These are phyloP conservation scores for Neospora caninum DNA, from an alignment of 169 alveolate genomes.

Conservation along the genomic window DNA sequence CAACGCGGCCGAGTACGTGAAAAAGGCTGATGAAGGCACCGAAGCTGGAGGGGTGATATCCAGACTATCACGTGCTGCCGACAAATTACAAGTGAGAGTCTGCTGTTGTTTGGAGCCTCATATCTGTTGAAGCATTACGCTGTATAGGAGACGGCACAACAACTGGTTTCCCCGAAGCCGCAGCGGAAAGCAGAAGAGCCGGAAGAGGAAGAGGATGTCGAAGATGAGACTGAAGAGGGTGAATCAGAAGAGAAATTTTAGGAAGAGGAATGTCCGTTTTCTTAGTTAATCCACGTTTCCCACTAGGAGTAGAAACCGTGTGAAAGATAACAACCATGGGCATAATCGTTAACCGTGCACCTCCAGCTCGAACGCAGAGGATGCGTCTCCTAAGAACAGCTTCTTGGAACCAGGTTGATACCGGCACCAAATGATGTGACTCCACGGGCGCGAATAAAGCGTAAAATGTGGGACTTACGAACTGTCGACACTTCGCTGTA, in stretches of 20 bases:
- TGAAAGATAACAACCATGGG: too few species aligned
- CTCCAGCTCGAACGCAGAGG: too few species aligned
- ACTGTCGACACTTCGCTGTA: too few species aligned
- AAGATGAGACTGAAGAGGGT: neutral
- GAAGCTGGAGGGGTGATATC: neutral
- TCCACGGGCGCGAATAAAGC: too few species aligned
- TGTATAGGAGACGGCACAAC: neutral
- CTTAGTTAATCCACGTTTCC: too few species aligned
- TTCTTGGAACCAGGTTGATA: too few species aligned
- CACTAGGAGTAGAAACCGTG: too few species aligned
- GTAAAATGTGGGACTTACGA: too few species aligned
- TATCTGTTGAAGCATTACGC: neutral
- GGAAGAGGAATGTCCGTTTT: neutral
- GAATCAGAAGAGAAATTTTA: neutral
- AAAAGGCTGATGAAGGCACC: neutral
- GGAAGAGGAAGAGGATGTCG: neutral
- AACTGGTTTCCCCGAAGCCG: neutral
- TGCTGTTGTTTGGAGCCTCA: neutral
- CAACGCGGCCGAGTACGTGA: slow-evolving; percentile 28
- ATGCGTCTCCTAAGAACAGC: too few species aligned
- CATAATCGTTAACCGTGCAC: too few species aligned
- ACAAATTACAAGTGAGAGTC: neutral
- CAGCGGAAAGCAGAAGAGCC: neutral
- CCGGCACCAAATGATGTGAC: too few species aligned
- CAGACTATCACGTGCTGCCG: neutral